Conservation (phyloP, 148 eudicot species). For the Silene conica region DNA sequence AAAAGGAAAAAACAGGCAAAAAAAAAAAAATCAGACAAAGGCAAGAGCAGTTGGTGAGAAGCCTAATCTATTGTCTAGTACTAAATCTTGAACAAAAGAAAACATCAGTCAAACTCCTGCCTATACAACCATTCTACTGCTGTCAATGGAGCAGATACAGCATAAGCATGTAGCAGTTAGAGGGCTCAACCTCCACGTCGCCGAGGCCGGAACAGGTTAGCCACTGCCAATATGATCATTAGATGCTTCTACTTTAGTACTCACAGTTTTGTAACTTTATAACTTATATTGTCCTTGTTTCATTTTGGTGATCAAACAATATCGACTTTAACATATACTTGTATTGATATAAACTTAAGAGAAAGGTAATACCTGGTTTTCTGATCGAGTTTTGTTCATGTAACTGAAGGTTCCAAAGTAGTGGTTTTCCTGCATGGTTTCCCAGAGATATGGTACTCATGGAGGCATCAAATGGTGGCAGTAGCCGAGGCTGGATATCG, state of each 20-base stretch:
- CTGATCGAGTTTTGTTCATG: neutral
- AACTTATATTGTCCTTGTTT: neutral
- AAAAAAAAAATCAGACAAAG: too few species aligned
- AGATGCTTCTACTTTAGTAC: too few species aligned
- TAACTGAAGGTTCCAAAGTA: conserved; percentile 20
- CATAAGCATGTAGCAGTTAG: conserved; percentile 26
- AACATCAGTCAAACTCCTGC: neutral
- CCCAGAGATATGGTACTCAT: conserved; percentile 66
- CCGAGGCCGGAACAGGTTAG: conserved; percentile 32
- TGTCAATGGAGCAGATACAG: conserved; percentile 26
- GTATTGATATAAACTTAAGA: too few species aligned
- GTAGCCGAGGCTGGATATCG: conserved; percentile 42
- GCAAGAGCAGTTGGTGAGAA: too few species aligned
- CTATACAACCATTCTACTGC: neutral
- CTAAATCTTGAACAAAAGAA: neutral
- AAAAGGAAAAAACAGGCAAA: too few species aligned
- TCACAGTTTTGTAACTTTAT: too few species aligned
- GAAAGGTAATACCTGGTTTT: too few species aligned
- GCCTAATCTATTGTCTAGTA: too few species aligned
- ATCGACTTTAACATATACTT: too few species aligned
- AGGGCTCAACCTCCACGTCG: conserved; percentile 21
- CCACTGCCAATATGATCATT: too few species aligned
- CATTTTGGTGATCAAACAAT: neutral
- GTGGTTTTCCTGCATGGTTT: conserved; percentile 37
- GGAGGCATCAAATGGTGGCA: conserved; percentile 56